phyloP scores from a whole-genome alignment of 23 red algal genomes.

The Gracilaria gracilis region DNA sequence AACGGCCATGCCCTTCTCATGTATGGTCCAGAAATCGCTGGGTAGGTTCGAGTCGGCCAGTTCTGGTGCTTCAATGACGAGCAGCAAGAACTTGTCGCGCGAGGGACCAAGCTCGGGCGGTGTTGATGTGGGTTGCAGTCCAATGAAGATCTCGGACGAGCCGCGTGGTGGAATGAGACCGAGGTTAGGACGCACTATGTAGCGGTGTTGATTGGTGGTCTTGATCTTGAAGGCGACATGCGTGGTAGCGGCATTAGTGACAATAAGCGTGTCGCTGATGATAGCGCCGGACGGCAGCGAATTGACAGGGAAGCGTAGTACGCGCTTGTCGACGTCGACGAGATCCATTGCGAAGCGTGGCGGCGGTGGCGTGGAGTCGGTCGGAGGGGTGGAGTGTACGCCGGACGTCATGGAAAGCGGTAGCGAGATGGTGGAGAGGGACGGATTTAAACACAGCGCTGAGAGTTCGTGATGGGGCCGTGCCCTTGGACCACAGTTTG shows the following conservation, averaged over 20 bases:
- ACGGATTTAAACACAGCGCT: neutral
- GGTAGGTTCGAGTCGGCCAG: constrained; percentile 14
- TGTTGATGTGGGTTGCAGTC: constrained; percentile 30
- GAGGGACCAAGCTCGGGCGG: constrained; percentile 32
- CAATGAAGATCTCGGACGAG: constrained; percentile 64
- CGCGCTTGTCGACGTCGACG: constrained; percentile 17
- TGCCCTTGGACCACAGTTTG: neutral
- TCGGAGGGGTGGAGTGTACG: neutral
- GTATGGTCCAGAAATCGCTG: constrained; percentile 28
- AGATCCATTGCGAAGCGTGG: constrained; percentile 45
- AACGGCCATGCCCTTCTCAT: constrained; percentile 7
- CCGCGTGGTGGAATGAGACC: constrained; percentile 71
- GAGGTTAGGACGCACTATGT: constrained; percentile 84
- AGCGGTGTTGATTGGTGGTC: constrained; percentile 87
- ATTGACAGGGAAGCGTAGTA: constrained; percentile 15
- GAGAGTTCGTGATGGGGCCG: neutral
- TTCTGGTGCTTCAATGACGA: constrained; percentile 27
- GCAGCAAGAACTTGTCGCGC: constrained; percentile 80
- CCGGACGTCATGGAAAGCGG: neutral
- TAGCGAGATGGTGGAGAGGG: neutral
- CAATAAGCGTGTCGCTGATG: constrained; percentile 44
- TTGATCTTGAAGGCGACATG: constrained; percentile 93
- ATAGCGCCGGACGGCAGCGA: neutral
- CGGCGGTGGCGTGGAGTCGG: constrained; percentile 12
- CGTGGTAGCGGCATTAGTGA: constrained; percentile 30